Base-by-base conservation (phyloP, 2,329 filamentous ascomycete species). In the Eutypa lata region DNA sequence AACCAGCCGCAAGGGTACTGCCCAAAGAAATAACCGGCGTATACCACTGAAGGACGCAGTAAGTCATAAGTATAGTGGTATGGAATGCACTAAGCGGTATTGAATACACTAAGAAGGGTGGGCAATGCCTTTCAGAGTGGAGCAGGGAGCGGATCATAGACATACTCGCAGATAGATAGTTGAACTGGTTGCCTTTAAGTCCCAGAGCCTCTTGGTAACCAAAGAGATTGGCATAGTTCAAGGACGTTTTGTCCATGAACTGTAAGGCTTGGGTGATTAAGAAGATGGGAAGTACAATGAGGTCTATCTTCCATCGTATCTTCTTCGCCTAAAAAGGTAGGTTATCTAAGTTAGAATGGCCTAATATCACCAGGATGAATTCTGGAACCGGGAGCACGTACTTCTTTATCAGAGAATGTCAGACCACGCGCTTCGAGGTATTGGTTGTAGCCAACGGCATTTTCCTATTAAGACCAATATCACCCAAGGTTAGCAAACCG, bases 1-100 rank as follows among this genome's bases (percentile, higher is more conserved):
- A 73, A 57, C 69, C 68, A 71, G 4, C 70, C 70, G 45, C 70
- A 72, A n/a, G 71, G 71, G 52, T 73, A 73, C 47, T 72, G 71
- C 2, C 70, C 71, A 50, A 73, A 67, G 64, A 73, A 73, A 52
- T 73, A 73, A 2, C 71, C 70, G 6, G 68, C 69, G 52, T 73
- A 73, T 1, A 72, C 60, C 61, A 72, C 64, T 68, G 19, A n/a
- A n/a, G n/a, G n/a, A n/a, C n/a, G 13, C 24, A 35, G 19, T 46
- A 22, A 45, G 31, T 48, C 46, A 40, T 38, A 40, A 21, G 24
- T n/a, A n/a, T 40, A 53, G 57, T 37, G n/a, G n/a, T n/a, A n/a
- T n/a, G n/a, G n/a, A n/a, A n/a, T n/a, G n/a, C n/a, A n/a, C n/a
- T n/a, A n/a, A n/a, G n/a, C n/a, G n/a, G n/a, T n/a, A n/a, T n/a